Base-by-base conservation (phyloP, 2,329 filamentous ascomycete genomes). In the Tolypocladium guangdongense region DNA sequence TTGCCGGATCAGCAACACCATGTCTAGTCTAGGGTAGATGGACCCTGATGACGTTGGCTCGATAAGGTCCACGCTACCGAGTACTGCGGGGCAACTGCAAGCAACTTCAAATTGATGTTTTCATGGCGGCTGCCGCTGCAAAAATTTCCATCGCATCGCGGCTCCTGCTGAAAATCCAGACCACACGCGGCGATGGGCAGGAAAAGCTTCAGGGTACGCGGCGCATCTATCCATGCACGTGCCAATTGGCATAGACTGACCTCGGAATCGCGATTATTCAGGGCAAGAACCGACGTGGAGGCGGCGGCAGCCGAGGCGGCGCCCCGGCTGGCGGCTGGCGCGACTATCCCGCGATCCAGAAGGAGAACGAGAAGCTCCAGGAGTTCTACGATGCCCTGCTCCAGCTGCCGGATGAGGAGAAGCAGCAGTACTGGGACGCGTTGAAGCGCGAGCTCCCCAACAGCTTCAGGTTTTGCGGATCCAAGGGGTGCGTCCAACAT, bases 381-480 rank as follows among this genome's bases (percentile, higher is more conserved):
- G 76, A 78, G 58, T 97, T 87, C 74, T 99, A 99, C 76, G 86
- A 95, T 66, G 76, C 79, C 57, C 77, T 91, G 33, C 78, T 88
- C 7, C 81, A 90, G 55, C 74, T 97, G 8, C 78, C 87, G 0
- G 87, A 90, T 50, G 82, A 85, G 47, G 92, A 97, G 72, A 83
- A 81, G 63, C 76, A 83, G 54, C 78, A 81, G 11, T 97, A 96
- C 71, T 99, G 93, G 93, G 79, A 81, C 38, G 82, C 87, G 0
- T 75, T 97, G 67, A 82, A 84, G 64, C 82, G 86, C 58, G 91
- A 97, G 66, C 76, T 99, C 50, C 93, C 93, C 53, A 97, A 96
- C 74, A 96, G 91, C 71, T 99, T 97, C 76, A 84, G 93, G 57
- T 99, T 99, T 73, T 95, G 90, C 56, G 93, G 93, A 38, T 96